A percentile compares a stretch with the other conserved stretches of the same genome.
Evolutionary conservation across 164 flowering plant species (phyloP).

Genomic region (Kingdonia uniflora): DNA sequence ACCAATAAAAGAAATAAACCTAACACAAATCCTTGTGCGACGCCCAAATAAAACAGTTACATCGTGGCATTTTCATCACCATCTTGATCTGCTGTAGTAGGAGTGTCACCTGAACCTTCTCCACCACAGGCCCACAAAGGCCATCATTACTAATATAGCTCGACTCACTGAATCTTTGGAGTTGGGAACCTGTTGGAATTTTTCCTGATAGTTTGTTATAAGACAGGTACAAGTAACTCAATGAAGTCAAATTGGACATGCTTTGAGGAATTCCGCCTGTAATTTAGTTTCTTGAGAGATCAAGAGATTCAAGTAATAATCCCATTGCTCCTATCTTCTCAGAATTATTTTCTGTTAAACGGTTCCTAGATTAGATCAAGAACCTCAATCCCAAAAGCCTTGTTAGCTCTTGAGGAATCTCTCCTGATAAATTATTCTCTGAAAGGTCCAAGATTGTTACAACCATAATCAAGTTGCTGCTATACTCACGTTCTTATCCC

Average conservation of each 20-base stretch:
- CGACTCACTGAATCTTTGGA: not conserved
- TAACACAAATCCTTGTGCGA: too few relatives aligned
- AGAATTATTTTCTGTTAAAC: not conserved
- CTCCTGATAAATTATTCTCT: not conserved
- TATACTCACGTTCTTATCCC: not conserved
- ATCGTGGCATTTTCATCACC: too few relatives aligned
- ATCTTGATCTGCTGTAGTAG: not conserved
- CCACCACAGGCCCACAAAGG: not conserved
- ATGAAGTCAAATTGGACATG: not conserved
- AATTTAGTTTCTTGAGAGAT: not conserved
- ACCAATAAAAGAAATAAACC: too few relatives aligned
- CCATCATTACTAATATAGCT: not conserved
- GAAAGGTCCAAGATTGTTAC: not conserved
- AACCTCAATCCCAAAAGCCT: not conserved
- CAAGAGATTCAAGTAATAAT: not conserved
- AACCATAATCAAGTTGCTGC: not conserved
- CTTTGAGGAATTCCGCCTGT: not conserved
- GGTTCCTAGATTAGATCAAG: not conserved
- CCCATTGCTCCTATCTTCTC: not conserved
- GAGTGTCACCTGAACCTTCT: not conserved
- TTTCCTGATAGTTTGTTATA: slow-evolving; percentile 1
- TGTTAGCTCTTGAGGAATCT: not conserved
- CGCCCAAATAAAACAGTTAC: too few relatives aligned
- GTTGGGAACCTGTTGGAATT: not conserved
- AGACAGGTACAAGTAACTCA: not conserved